Evolutionary conservation across 352 stramenopile species (phyloP), one percentile per base, ranked within the genome.

Genomic region (Globisporangium spinosum): DNA sequence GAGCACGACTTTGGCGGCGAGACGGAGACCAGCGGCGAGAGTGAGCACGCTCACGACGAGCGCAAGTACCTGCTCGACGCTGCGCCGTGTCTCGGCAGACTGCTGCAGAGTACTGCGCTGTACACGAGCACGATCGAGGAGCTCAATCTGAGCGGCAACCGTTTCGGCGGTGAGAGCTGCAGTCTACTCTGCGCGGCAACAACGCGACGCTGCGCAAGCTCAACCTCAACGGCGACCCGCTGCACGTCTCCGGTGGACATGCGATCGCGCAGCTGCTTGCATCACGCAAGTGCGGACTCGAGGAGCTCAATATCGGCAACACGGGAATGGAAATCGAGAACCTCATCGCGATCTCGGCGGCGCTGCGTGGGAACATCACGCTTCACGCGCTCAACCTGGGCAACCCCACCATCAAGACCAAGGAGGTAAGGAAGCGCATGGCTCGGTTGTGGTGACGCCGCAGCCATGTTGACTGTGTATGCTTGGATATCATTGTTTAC

Each of bases 281-380:
- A 7, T 68, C 69, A 5, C 57, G 59, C 22, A 57, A 76, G 27
- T 83, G 75, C 54, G 64, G 22, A 15, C 68, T 93, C 1, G 61
- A 82, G 35, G 76, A 83, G 27, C 74, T 93, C 23, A 73, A 90
- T 53, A 53, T 90, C 8, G 77, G 76, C 34, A 85, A 81, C 71
- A 89, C 84, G 2, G 74, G 80, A 34, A 62, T 92, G 20, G 76
- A 89, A 34, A 69, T 77, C 5, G 82, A 83, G 60, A 93, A 90
- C 51, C 71, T 93, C 47, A 78, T 93, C 20, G 78, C 81, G n/a
- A 89, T 93, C 56, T 68, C 78, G 3, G 76, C 78, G 12, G 82
- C 79, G 1, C 64, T 93, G 40, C 77, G 79, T 1, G 34, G 43
- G 0, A 93, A 93, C 64, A 34, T 27, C 17, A 70, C 49, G 15